A percentile compares a stretch with the other conserved stretches of the same genome.
Conservation (phyloP, 2,329 filamentous ascomycete genomes). For the Botrytis squamosa region DNA sequence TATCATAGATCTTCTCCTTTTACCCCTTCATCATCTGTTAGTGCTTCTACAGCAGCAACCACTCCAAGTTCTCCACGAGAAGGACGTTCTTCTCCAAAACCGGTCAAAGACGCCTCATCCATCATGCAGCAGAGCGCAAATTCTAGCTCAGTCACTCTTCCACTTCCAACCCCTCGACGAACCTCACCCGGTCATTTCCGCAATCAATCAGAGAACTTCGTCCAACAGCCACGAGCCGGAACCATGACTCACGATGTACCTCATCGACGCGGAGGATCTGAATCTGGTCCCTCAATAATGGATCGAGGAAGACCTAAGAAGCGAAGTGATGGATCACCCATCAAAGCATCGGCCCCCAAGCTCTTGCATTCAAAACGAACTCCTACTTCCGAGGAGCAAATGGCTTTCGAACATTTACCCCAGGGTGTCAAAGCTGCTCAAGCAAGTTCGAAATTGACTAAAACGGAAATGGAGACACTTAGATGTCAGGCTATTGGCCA, state of each 20-base stretch:
- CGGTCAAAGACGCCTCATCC: neutral
- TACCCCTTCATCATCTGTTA: slow-evolving; percentile 37
- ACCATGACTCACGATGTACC: slow-evolving; percentile 27
- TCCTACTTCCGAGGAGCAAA: slow-evolving; percentile 46
- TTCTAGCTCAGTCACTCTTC: neutral
- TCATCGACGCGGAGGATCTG: slow-evolving; percentile 56
- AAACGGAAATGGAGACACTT: slow-evolving; percentile 51
- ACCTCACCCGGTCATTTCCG: slow-evolving; percentile 27
- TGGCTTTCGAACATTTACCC: slow-evolving; percentile 61
- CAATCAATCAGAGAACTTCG: slow-evolving; percentile 27
- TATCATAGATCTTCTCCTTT: slow-evolving; percentile 43
- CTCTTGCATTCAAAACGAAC: neutral
- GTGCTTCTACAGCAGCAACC: slow-evolving; percentile 29
- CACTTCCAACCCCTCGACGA: slow-evolving; percentile 9
- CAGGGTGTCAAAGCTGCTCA: slow-evolving; percentile 55
- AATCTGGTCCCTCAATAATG: slow-evolving; percentile 56
- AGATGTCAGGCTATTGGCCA: slow-evolving; percentile 62
- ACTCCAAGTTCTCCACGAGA: slow-evolving; percentile 23
- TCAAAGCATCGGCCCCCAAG: slow-evolving; percentile 40
- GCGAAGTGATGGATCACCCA: slow-evolving; percentile 44
- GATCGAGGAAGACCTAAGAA: slow-evolving; percentile 61
- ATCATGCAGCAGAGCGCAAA: slow-evolving; percentile 5
- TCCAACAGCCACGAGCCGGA: slow-evolving; percentile 18
- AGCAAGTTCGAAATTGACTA: slow-evolving; percentile 49
- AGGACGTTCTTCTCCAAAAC: slow-evolving; percentile 28